Conservation (phyloP, 2,329 filamentous ascomycete species). For the Orbilia oligospora region DNA sequence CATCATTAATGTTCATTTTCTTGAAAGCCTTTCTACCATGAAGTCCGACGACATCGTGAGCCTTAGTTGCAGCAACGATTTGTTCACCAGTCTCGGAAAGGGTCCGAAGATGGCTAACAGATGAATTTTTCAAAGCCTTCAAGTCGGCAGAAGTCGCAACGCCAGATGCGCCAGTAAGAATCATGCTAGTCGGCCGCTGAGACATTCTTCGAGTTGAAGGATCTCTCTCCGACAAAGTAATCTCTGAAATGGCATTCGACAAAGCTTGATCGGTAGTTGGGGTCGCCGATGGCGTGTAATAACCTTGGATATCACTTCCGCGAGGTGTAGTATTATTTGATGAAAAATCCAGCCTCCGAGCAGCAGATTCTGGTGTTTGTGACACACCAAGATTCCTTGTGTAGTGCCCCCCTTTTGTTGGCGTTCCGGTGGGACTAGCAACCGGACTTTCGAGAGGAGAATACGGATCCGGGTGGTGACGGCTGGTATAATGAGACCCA, state of each 20-base stretch:
- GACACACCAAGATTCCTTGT: constrained; percentile 30
- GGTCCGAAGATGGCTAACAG: constrained; percentile 88
- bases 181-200: constrained; percentile 54
- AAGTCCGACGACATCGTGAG: constrained; percentile 88
- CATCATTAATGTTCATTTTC: constrained; percentile 71
- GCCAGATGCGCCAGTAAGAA: constrained; percentile 44
- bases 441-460: constrained; percentile 57
- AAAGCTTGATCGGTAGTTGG: constrained; percentile 41
- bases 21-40: constrained; percentile 80
- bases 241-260: constrained; percentile 51
- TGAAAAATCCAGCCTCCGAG: constrained; percentile 49
- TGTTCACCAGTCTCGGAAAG: constrained; percentile 82
- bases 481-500: constrained; percentile 39
- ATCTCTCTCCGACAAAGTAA: constrained; percentile 39
- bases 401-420: constrained; percentile 47
- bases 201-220: constrained; percentile 44
- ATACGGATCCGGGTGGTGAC: constrained; percentile 44
- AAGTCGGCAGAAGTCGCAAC: constrained; percentile 51
- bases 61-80: constrained; percentile 81
- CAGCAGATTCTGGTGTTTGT: constrained; percentile 43
- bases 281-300: constrained; percentile 47
- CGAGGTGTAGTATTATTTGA: constrained; percentile 50
- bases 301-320: constrained; percentile 33
- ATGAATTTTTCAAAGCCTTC: constrained; percentile 79
- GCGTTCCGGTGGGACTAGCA: constrained; percentile 51